Evolutionary conservation across 345 rosid species (phyloP).

Genomic region (Reutealis trisperma): DNA sequence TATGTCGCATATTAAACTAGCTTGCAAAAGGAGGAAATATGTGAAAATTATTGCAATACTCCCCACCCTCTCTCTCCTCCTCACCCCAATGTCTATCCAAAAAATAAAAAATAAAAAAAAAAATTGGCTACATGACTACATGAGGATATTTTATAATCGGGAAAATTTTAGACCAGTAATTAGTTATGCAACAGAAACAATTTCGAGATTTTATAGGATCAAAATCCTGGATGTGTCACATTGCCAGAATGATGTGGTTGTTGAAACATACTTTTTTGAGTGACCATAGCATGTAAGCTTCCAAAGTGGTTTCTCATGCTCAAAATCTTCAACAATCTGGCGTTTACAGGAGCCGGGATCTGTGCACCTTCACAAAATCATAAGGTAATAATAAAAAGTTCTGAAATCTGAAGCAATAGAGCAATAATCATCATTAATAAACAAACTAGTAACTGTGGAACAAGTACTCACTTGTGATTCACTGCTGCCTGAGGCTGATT

Average conservation of each 20-base stretch:
- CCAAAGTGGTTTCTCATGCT: slow-evolving; percentile 86
- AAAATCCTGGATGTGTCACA: slow-evolving; percentile 5
- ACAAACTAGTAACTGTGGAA: neutral
- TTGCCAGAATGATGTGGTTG: neutral
- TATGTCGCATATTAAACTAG: too few relatives aligned
- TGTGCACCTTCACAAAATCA: slow-evolving; percentile 57
- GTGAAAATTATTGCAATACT: too few relatives aligned
- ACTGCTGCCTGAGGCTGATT: slow-evolving; percentile 49
- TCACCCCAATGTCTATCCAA: too few relatives aligned
- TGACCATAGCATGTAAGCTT: slow-evolving; percentile 89
- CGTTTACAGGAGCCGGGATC: slow-evolving; percentile 78
- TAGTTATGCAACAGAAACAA: too few relatives aligned
- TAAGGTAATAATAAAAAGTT: neutral
- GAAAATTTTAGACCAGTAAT: too few relatives aligned
- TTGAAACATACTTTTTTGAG: slow-evolving; percentile 56
- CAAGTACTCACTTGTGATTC: slow-evolving; percentile 59
- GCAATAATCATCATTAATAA: neutral
- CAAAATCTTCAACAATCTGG: slow-evolving; percentile 65
- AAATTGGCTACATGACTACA: too few relatives aligned
- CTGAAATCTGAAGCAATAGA: too few relatives aligned
- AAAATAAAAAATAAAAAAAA: too few relatives aligned
- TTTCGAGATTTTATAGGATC: neutral
- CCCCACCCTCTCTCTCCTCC: neutral
- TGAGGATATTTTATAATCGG: too few relatives aligned
- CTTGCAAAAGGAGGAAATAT: too few relatives aligned